phyloP scores from a whole-genome alignment of 2,329 filamentous ascomycete genomes.

The Capronia coronata region DNA sequence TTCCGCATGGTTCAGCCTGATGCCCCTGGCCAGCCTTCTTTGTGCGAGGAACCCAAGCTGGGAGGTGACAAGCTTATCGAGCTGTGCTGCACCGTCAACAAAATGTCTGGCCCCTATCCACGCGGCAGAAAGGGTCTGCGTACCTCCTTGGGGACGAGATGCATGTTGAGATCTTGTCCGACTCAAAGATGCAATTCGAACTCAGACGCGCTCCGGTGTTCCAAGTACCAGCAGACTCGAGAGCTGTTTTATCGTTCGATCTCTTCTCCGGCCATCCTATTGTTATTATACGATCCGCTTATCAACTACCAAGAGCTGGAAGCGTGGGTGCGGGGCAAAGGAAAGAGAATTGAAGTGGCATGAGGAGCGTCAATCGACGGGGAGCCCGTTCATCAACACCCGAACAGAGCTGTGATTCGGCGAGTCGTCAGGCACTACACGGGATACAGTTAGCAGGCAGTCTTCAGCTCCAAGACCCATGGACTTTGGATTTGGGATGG shows the following conservation, averaged over 20 bases:
- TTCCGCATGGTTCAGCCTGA: conserved; percentile 85
- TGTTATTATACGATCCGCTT: conserved; percentile 6
- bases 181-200: not conserved
- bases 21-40: conserved; percentile 75
- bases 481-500: too few relatives aligned
- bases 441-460: too few relatives aligned
- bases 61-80: conserved; percentile 92
- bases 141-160: conserved; percentile 45
- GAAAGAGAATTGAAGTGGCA: conserved; percentile 1
- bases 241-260: conserved; percentile 8
- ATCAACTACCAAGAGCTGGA: conserved; percentile 11
- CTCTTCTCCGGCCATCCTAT: not conserved
- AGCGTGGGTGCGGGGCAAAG: conserved; percentile 16
- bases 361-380: not conserved
- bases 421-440: not conserved
- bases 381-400: not conserved
- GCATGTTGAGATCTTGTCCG: conserved; percentile 32
- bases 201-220: too few relatives aligned
- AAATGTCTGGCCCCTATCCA: not conserved
- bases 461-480: too few relatives aligned
- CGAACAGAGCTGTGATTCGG: not conserved
- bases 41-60: conserved; percentile 85
- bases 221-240: not conserved
- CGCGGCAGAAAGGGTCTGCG: not conserved
- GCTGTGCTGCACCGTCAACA: conserved; percentile 46